Evolutionary conservation across 2,329 filamentous ascomycete genomes (phyloP).

Genomic region (Aureobasidium sp.): DNA sequence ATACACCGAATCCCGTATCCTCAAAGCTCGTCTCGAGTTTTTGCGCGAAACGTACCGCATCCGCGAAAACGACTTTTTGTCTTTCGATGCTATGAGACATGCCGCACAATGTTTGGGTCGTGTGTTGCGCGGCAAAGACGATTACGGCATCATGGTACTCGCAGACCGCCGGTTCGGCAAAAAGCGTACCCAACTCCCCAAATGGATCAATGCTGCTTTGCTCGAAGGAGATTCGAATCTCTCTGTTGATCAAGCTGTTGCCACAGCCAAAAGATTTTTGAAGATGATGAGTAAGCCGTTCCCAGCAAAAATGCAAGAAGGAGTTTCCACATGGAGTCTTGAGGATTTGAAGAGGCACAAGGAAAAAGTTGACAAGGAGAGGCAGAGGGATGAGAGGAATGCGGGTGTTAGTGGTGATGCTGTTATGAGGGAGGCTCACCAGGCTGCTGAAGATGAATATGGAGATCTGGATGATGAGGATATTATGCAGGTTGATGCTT

Average conservation of each 20-base stretch:
- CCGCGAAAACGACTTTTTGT: conserved; percentile 92
- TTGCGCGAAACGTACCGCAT: conserved; percentile 96
- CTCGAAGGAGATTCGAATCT: conserved; percentile 80
- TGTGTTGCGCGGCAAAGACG: conserved; percentile 91
- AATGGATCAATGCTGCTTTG: conserved; percentile 91
- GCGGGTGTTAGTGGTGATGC: conserved; percentile 34
- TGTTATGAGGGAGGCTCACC: conserved; percentile 26
- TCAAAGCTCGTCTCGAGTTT: conserved; percentile 93
- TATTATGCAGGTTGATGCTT: conserved; percentile 28
- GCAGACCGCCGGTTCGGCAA: conserved; percentile 91
- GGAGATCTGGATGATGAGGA: conserved; percentile 31
- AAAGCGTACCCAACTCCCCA: conserved; percentile 82
- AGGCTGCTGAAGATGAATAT: conserved; percentile 25
- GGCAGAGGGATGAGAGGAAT: conserved; percentile 54
- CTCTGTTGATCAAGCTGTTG: conserved; percentile 91
- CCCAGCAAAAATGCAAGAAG: conserved; percentile 73
- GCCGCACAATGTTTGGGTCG: conserved; percentile 93
- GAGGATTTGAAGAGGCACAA: conserved; percentile 72
- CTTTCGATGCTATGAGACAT: conserved; percentile 99
- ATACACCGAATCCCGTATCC: conserved; percentile 94
- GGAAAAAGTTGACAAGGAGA: conserved; percentile 63
- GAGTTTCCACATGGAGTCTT: conserved; percentile 85
- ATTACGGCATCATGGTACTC: conserved; percentile 99
- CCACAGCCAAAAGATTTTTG: conserved; percentile 81
- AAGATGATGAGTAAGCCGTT: conserved; percentile 90